These are phyloP conservation scores for Wickerhamiella dianesei DNA, from an alignment of 805 yeast genomes.

Conservation along the genomic window DNA sequence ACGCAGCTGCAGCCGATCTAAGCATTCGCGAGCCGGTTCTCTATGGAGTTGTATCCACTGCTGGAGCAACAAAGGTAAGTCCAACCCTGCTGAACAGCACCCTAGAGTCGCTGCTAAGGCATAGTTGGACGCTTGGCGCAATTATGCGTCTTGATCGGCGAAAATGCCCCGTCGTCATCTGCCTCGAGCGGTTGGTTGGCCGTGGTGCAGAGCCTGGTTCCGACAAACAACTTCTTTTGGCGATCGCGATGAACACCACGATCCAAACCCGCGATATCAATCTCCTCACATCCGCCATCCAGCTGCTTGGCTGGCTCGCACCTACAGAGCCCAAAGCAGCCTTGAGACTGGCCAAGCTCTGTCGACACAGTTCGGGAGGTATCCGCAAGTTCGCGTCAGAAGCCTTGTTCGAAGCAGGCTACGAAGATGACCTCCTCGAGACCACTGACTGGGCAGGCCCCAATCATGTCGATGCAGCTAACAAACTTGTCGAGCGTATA, in stretches of 20 bases:
- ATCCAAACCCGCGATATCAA: conserved; percentile 33
- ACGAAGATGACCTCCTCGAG: conserved; percentile 4
- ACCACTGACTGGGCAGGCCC: conserved; percentile 13
- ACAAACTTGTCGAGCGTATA: too few relatives aligned
- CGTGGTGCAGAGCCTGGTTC: neutral
- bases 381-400: conserved; percentile 32
- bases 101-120: neutral
- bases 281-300: conserved; percentile 30
- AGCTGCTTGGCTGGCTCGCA: conserved; percentile 32
- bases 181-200: conserved; percentile 4
- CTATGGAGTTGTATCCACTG: conserved; percentile 13
- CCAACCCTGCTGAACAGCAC: conserved; percentile 1
- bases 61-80: conserved; percentile 9
- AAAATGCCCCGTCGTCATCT: conserved; percentile 1
- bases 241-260: conserved; percentile 43
- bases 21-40: neutral
- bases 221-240: conserved; percentile 27
- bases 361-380: conserved; percentile 22
- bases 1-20: conserved; percentile 1
- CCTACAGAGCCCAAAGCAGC: neutral
- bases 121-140: conserved; percentile 3
- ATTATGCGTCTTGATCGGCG: conserved; percentile 6
- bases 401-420: conserved; percentile 28
- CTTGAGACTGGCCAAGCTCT: neutral
- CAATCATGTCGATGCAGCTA: too few relatives aligned